A percentile compares a stretch with the other conserved stretches of the same genome.
These are phyloP conservation scores for Solidago caesia DNA, from an alignment of 129 eudicot genomes.

Conservation along the genomic window DNA sequence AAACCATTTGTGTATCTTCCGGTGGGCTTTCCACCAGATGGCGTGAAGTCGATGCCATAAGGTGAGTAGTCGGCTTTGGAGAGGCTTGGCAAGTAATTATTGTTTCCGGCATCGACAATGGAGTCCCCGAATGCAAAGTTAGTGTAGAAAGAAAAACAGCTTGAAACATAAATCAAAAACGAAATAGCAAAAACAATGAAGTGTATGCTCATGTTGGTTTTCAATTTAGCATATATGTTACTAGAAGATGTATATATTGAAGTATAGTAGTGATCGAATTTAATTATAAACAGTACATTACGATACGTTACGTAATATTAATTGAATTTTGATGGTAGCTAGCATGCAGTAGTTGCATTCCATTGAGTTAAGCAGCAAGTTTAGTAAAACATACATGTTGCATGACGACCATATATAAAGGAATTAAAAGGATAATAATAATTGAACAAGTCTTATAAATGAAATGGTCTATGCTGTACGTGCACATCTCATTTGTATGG, in stretches of 20 bases:
- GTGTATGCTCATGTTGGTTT: slow-evolving; percentile 13
- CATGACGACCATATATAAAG: slow-evolving; percentile 39
- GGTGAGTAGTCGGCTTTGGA: slow-evolving; percentile 73
- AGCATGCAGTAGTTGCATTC: background rate
- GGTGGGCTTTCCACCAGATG: slow-evolving; percentile 62
- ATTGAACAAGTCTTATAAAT: slow-evolving; percentile 33
- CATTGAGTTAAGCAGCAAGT: slow-evolving; percentile 25
- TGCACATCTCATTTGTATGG: slow-evolving; percentile 29
- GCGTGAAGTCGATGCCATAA: slow-evolving; percentile 60
- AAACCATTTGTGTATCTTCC: slow-evolving; percentile 76
- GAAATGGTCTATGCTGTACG: slow-evolving; percentile 27
- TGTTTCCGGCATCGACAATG: slow-evolving; percentile 63
- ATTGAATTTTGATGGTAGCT: background rate
- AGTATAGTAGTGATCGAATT: background rate
- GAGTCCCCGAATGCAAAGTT: slow-evolving; percentile 67
- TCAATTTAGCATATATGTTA: background rate
- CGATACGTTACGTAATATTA: background rate
- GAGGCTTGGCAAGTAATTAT: slow-evolving; percentile 52
- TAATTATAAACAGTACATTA: slow-evolving; percentile 13
- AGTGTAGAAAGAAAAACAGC: slow-evolving; percentile 27
- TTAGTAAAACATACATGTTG: slow-evolving; percentile 27
- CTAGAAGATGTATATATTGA: background rate
- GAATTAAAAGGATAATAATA: slow-evolving; percentile 20
- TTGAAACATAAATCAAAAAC: slow-evolving; percentile 23
- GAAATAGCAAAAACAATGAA: slow-evolving; percentile 6